These are phyloP conservation scores for Ambrosia hybrid DNA, from an alignment of 140 eudicot species.

Conservation along the genomic window DNA sequence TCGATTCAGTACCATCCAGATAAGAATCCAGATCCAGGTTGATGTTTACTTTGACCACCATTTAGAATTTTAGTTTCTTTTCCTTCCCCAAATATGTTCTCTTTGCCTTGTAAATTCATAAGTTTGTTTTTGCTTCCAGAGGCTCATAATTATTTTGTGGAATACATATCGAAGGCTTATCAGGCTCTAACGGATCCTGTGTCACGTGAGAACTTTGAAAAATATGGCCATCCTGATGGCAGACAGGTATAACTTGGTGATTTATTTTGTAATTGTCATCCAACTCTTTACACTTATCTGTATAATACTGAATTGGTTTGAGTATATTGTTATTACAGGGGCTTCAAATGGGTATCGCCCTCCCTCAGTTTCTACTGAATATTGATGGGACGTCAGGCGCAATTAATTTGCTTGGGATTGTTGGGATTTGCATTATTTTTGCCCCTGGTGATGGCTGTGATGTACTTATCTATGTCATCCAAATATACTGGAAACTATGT, in stretches of 20 bases:
- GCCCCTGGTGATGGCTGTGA: slow-evolving; percentile 81
- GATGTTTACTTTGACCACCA: slow-evolving; percentile 31
- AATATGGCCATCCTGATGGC: slow-evolving; percentile 99
- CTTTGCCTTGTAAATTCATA: slow-evolving; percentile 13
- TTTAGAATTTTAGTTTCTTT: too few relatives aligned
- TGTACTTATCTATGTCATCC: slow-evolving; percentile 80
- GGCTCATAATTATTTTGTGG: slow-evolving; percentile 89
- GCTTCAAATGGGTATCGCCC: slow-evolving; percentile 97
- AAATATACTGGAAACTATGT: slow-evolving; percentile 94
- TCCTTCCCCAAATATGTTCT: not conserved
- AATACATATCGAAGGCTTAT: slow-evolving; percentile 87
- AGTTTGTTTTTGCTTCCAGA: slow-evolving; percentile 43
- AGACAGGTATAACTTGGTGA: slow-evolving; percentile 86
- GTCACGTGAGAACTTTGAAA: slow-evolving; percentile 89
- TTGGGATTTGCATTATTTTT: slow-evolving; percentile 81
- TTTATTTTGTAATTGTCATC: not conserved
- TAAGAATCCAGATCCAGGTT: slow-evolving; percentile 99
- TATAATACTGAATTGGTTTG: not conserved
- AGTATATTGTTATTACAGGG: slow-evolving; percentile 51
- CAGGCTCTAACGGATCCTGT: slow-evolving; percentile 91
- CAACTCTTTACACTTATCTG: not conserved
- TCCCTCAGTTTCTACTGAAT: slow-evolving; percentile 77
- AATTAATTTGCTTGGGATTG: slow-evolving; percentile 77
- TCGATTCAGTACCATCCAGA: slow-evolving; percentile 94
- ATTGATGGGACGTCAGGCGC: slow-evolving; percentile 94